These are phyloP conservation scores for Globisporangium cylindrosporum DNA, from an alignment of 352 stramenopile species.

Conservation along the genomic window DNA sequence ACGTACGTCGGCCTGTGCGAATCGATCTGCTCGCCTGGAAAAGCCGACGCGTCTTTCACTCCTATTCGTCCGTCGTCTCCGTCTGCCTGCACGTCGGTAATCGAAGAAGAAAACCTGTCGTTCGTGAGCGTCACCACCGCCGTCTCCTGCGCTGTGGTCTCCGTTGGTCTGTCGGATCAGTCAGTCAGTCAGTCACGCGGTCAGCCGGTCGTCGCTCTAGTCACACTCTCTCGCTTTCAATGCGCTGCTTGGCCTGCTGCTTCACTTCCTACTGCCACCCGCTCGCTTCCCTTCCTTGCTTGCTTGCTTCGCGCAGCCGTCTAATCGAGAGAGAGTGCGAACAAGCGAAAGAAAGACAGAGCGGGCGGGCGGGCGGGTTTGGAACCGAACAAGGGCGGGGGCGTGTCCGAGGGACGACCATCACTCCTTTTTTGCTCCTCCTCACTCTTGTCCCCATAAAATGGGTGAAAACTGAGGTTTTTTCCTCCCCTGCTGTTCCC, in stretches of 20 bases:
- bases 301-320: background rate
- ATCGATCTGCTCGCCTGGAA: background rate
- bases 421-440: constrained; percentile 5
- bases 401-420: background rate
- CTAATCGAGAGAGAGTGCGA: background rate
- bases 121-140: background rate
- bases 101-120: background rate
- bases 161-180: background rate
- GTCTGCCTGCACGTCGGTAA: background rate
- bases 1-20: background rate
- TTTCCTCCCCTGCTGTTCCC: background rate
- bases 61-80: background rate
- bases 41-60: background rate
- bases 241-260: background rate
- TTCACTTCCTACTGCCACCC: background rate
- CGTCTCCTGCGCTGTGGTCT: background rate
- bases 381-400: background rate
- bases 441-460: background rate
- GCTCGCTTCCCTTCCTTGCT: background rate
- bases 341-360: constrained; percentile 11
- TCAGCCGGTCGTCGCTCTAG: background rate
- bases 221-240: background rate
- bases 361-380: background rate
- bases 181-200: background rate
- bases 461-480: background rate